phyloP scores from a whole-genome alignment of 108 stramenopile species.

The Aurantiochytrium sp. region DNA sequence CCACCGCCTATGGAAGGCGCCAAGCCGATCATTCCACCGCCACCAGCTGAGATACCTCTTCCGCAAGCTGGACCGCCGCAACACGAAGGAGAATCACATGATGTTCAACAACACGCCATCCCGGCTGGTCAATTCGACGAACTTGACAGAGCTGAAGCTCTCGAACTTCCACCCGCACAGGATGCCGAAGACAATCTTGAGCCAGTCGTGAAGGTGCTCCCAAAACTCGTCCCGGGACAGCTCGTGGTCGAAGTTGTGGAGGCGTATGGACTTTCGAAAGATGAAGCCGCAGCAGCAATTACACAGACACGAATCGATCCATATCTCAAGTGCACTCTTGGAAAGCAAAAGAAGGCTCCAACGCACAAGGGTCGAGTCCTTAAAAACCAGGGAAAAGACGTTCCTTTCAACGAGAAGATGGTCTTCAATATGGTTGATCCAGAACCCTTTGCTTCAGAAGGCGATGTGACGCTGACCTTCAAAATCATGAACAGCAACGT shows the following conservation, averaged over 20 bases:
- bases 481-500: slow-evolving; percentile 48
- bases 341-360: slow-evolving; percentile 27
- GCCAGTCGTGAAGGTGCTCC: background rate
- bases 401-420: slow-evolving; percentile 45
- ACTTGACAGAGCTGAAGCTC: background rate
- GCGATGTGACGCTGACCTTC: slow-evolving; percentile 43
- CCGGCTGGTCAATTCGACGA: no score
- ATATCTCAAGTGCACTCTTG: slow-evolving; percentile 37
- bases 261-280: background rate
- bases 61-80: background rate
- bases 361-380: slow-evolving; percentile 23
- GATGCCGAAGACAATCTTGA: background rate
- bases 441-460: slow-evolving; percentile 29
- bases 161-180: background rate
- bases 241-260: background rate
- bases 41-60: background rate
- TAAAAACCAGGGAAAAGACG: slow-evolving; percentile 37
- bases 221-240: background rate
- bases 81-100: no score
- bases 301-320: slow-evolving; percentile 22
- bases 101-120: no score
- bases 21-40: background rate
- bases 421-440: slow-evolving; percentile 54
- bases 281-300: background rate
- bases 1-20: background rate